These are phyloP conservation scores for Cytospora piceae DNA, from an alignment of 2,329 filamentous ascomycete genomes.

Conservation along the genomic window DNA sequence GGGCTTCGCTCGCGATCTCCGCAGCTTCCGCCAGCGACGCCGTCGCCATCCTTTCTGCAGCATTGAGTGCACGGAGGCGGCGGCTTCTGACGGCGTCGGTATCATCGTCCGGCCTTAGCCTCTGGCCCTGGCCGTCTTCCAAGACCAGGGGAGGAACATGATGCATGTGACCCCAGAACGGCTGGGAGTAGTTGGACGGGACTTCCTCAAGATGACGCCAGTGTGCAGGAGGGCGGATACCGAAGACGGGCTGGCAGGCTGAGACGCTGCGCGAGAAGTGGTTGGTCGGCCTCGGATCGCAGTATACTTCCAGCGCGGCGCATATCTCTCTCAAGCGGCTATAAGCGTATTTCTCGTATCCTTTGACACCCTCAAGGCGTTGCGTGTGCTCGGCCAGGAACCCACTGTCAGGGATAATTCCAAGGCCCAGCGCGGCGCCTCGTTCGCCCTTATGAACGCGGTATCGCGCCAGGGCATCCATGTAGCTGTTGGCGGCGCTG, in stretches of 20 bases:
- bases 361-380: background rate
- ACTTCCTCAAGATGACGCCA: background rate
- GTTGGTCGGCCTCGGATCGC: slow-evolving; percentile 5
- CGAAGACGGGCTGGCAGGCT: background rate
- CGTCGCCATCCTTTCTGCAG: too few species aligned
- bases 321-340: background rate
- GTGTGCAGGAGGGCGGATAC: background rate
- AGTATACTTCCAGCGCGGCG: background rate
- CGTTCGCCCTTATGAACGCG: slow-evolving; percentile 32
- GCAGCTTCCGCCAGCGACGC: too few species aligned
- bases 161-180: slow-evolving; percentile 5
- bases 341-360: background rate
- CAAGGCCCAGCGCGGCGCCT: slow-evolving; percentile 34
- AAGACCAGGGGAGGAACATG: background rate
- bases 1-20: too few species aligned
- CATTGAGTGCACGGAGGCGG: too few species aligned
- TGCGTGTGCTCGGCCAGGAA: background rate
- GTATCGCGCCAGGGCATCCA: slow-evolving; percentile 37
- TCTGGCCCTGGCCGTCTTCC: too few species aligned
- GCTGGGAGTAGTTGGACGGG: background rate
- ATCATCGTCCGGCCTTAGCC: too few species aligned
- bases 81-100: too few species aligned
- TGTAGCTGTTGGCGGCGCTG: slow-evolving; percentile 40
- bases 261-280: background rate
- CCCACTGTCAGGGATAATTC: background rate